These are phyloP conservation scores for Fusarium sp. DNA, from an alignment of 2,329 filamentous ascomycete species.

Conservation along the genomic window DNA sequence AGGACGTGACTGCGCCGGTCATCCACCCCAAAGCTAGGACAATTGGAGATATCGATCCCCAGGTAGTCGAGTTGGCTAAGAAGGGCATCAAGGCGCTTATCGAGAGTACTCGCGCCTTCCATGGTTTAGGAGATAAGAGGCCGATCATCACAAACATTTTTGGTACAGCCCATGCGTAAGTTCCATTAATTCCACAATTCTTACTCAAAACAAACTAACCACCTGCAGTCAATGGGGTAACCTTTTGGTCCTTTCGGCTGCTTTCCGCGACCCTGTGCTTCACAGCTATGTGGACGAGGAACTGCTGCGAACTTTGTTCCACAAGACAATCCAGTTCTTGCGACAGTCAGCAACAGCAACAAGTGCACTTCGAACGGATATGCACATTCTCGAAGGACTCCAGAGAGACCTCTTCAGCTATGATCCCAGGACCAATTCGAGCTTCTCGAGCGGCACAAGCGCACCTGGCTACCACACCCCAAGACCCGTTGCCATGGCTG, in stretches of 20 bases:
- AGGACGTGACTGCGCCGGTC: conserved; percentile 52
- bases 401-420: conserved; percentile 58
- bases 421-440: conserved; percentile 51
- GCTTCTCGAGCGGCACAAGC: conserved; percentile 57
- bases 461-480: conserved; percentile 43
- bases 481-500: conserved; percentile 40
- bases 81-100: conserved; percentile 80
- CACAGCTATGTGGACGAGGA: conserved; percentile 65
- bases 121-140: conserved; percentile 69
- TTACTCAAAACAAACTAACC: conserved; percentile 18
- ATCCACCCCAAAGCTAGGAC: conserved; percentile 53
- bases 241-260: conserved; percentile 87
- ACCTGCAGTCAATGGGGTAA: conserved; percentile 90
- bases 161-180: conserved; percentile 95
- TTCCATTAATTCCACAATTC: conserved; percentile 39
- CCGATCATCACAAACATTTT: conserved; percentile 95
- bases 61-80: conserved; percentile 65
- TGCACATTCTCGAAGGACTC: conserved; percentile 74
- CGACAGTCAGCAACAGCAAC: conserved; percentile 75
- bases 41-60: conserved; percentile 55
- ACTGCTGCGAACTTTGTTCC: conserved; percentile 69
- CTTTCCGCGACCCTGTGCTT: conserved; percentile 75
- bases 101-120: conserved; percentile 85
- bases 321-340: conserved; percentile 81
- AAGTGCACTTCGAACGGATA: conserved; percentile 78